Conservation (phyloP, 495 filamentous ascomycete genomes). For the Penicillium desertorum region DNA sequence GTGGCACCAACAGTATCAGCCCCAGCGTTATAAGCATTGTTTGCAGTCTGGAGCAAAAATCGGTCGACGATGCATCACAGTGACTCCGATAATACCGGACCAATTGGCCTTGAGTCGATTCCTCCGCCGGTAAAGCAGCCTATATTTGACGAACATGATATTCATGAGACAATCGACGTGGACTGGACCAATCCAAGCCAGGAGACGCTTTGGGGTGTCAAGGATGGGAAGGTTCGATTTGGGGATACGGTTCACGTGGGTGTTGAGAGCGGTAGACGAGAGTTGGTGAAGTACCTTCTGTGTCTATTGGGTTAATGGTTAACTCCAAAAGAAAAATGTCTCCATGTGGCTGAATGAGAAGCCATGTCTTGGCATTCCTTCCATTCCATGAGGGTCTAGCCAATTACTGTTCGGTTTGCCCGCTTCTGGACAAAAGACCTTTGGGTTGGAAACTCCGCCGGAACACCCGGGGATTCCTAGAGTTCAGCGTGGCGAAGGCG, state of each 20-base stretch:
- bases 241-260: background rate
- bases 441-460: background rate
- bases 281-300: background rate
- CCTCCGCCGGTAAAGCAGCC: background rate
- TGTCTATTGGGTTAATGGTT: background rate
- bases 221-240: background rate
- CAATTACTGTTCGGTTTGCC: background rate
- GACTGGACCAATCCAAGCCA: background rate
- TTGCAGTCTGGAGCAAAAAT: conserved; percentile 9
- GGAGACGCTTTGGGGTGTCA: background rate
- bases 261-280: background rate
- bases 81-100: background rate
- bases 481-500: background rate
- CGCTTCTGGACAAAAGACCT: background rate
- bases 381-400: background rate
- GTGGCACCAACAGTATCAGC: no score
- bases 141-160: background rate
- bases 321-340: background rate
- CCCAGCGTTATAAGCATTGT: conserved; percentile 18
- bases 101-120: background rate
- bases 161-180: background rate
- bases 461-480: background rate
- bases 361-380: background rate
- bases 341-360: background rate
- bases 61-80: conserved; percentile 1